These are phyloP conservation scores for Aureobasidium zeae DNA, from an alignment of 2,329 filamentous ascomycete species.

Conservation along the genomic window DNA sequence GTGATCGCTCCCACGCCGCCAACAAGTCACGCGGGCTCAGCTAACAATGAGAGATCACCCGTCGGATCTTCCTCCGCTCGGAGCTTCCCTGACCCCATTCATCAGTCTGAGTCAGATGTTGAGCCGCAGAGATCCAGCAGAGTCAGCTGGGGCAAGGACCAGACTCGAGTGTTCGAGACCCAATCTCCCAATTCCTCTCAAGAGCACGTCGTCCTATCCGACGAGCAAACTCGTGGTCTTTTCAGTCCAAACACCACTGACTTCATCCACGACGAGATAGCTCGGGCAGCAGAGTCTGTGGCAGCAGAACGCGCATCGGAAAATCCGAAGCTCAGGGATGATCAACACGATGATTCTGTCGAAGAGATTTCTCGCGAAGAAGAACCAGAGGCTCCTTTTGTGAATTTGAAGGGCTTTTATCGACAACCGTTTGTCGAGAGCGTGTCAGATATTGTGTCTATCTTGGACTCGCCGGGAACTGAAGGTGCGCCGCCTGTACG, in stretches of 20 bases:
- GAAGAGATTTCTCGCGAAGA: slow-evolving; percentile 16
- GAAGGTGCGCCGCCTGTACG: slow-evolving; percentile 26
- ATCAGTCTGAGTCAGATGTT: slow-evolving; percentile 16
- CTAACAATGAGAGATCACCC: slow-evolving; percentile 30
- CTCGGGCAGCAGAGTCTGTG: background rate
- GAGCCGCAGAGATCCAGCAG: slow-evolving; percentile 18
- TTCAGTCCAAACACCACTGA: background rate
- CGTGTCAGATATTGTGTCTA: slow-evolving; percentile 31
- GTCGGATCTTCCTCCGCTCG: slow-evolving; percentile 25
- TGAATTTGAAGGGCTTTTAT: slow-evolving; percentile 21
- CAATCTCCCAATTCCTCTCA: slow-evolving; percentile 36
- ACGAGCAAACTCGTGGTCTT: background rate
- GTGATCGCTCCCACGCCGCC: slow-evolving; percentile 51
- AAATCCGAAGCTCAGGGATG: slow-evolving; percentile 13
- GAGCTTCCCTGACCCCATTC: background rate
- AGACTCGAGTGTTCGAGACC: slow-evolving; percentile 39
- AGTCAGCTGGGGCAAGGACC: slow-evolving; percentile 41
- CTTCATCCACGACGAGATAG: background rate
- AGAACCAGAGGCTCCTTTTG: background rate
- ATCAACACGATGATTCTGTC: slow-evolving; percentile 16
- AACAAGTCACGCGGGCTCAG: slow-evolving; percentile 35
- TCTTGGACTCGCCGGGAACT: slow-evolving; percentile 25
- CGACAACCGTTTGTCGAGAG: slow-evolving; percentile 35
- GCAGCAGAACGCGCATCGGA: slow-evolving; percentile 21
- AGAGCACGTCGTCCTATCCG: slow-evolving; percentile 28